Conservation (phyloP, 768 basidiomycete species). For the Kwoniella botswanensis region DNA sequence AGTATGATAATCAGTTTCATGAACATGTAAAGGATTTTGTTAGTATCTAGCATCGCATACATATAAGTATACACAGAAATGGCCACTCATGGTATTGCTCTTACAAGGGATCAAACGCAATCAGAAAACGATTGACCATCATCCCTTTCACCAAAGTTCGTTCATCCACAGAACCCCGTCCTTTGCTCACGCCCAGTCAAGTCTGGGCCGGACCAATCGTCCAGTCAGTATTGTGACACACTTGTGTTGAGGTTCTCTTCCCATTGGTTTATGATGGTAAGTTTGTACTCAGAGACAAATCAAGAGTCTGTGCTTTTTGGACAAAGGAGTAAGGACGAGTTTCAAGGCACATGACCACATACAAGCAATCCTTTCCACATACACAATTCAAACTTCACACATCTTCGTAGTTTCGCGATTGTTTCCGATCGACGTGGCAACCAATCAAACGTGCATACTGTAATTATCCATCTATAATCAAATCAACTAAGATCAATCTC, state of each 20-base stretch:
- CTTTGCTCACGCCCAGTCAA: background rate
- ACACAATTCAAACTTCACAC: background rate
- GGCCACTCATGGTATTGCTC: too few species aligned
- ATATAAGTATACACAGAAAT: background rate
- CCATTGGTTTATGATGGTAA: background rate
- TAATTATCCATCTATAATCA: conserved; percentile 12
- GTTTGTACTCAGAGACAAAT: background rate
- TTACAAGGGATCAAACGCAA: background rate
- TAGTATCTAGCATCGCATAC: background rate
- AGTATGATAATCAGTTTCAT: too few species aligned
- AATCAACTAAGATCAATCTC: conserved; percentile 39
- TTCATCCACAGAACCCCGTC: background rate
- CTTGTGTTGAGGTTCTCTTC: background rate
- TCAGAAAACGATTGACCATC: background rate
- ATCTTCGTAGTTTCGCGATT: background rate
- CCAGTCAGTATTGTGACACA: too few species aligned
- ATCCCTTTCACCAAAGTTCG: background rate
- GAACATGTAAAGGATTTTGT: too few species aligned
- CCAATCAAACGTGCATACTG: conserved; percentile 5
- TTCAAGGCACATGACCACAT: background rate
- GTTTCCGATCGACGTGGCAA: background rate
- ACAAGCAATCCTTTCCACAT: conserved; percentile 1
- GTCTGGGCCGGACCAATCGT: background rate
- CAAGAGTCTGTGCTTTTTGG: background rate
- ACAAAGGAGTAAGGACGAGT: background rate